Conservation (phyloP, 331 rosid genomes). For the Acacia concinna region DNA sequence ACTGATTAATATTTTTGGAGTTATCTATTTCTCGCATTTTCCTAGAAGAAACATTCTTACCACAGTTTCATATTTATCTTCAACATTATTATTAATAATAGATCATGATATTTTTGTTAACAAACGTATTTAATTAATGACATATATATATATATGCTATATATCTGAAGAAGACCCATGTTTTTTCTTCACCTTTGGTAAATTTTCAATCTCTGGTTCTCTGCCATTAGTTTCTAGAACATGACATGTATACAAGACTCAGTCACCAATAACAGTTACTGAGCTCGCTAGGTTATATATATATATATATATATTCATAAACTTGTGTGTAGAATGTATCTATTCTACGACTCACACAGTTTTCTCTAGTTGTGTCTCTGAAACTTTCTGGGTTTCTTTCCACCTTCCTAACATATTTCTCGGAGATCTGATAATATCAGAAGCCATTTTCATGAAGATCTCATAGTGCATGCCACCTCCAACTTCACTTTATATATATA, state of each 20-base stretch:
- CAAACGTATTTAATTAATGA: neutral
- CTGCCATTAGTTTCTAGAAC: neutral
- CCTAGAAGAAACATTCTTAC: neutral
- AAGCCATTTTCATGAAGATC: neutral
- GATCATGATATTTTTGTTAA: neutral
- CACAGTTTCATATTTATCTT: neutral
- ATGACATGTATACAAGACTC: neutral
- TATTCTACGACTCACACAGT: neutral
- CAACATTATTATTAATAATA: neutral
- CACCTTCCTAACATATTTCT: neutral
- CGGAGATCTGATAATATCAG: neutral
- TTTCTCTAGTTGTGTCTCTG: neutral
- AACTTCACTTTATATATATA: neutral
- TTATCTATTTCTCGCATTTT: constrained; percentile 5
- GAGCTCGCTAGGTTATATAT: neutral
- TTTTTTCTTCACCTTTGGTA: neutral
- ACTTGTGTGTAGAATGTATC: neutral
- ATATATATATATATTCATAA: neutral
- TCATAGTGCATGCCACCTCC: neutral
- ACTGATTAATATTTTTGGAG: constrained; percentile 2
- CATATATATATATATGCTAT: neutral
- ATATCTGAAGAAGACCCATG: neutral
- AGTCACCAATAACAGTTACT: neutral
- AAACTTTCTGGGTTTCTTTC: neutral
- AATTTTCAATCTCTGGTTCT: too few relatives aligned